These are phyloP conservation scores for Helicocarpus griseus DNA, from an alignment of 2,329 filamentous ascomycete genomes.

Conservation along the genomic window DNA sequence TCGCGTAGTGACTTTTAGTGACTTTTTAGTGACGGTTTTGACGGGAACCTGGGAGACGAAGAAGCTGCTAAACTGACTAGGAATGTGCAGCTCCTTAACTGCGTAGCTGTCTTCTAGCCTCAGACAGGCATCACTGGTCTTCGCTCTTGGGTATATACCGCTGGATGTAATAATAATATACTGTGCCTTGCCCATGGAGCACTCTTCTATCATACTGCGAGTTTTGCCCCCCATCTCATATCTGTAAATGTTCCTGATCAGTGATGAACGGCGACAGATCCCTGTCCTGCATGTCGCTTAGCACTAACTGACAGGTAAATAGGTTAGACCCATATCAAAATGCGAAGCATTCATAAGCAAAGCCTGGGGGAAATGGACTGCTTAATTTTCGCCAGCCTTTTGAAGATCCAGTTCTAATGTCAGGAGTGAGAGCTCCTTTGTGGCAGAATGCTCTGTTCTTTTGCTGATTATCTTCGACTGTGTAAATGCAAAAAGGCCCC, in stretches of 20 bases:
- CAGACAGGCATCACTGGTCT: not conserved
- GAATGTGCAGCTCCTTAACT: not conserved
- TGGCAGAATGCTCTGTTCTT: too few relatives aligned
- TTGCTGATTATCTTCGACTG: too few relatives aligned
- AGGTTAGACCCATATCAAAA: too few relatives aligned
- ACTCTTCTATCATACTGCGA: too few relatives aligned
- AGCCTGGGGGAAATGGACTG: too few relatives aligned
- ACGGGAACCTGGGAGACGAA: not conserved
- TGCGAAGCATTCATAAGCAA: too few relatives aligned
- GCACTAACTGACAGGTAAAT: too few relatives aligned
- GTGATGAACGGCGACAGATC: not conserved
- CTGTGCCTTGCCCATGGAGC: too few relatives aligned
- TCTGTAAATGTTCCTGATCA: not conserved
- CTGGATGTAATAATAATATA: not conserved
- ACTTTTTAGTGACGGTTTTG: not conserved
- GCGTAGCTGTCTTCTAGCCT: not conserved
- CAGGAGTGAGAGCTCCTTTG: not conserved
- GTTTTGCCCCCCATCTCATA: not conserved
- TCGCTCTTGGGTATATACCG: not conserved
- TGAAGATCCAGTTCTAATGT: too few relatives aligned
- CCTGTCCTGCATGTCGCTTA: not conserved
- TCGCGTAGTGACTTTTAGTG: not conserved
- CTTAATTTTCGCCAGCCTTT: too few relatives aligned
- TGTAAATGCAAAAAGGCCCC: too few relatives aligned
- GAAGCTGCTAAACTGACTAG: not conserved